Base-by-base conservation (phyloP, 1,139 yeast species). In the Kodamaea sp. region DNA sequence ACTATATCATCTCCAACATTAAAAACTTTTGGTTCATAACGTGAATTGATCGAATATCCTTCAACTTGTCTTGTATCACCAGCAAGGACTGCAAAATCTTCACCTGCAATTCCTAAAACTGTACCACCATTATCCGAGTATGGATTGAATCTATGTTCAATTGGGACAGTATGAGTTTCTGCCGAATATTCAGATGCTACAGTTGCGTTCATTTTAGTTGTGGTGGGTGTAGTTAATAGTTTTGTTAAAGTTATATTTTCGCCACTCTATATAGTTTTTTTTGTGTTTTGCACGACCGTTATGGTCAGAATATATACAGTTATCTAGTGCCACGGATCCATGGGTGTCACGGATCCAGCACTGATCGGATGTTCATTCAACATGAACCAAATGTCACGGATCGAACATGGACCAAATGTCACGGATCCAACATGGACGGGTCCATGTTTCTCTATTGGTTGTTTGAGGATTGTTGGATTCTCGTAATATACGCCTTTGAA, bases 111-210 rank as follows among this genome's bases (percentile, higher is more conserved):
- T 43, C 97, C 99, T 50, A 92, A 70, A 42, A 90, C 92, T 6
- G 97, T 90, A 54, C 99, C 99, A 52, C 99, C 99, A 57, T 90
- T 89, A 63, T 92, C 97, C 37, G 94, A 74, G 68, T 92, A 92
- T 39, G 98, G 98, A 58, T 92, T 90, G 73, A 92, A 92, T 58
- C 86, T 75, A 63, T 90, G 96, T 65, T 90, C 96, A 61, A 88
- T 87, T 44, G 96, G 96, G 24, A 71, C 75, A 23, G 68, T 50
- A 37, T 68, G 70, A 34, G 60, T 62, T 50, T 78, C 83, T 23
- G 75, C 62, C 7, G 79, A 72, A 58, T 79, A 79, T 47, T 80
- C 85, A 12, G 84, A 78, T 45, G 82, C 78, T 42, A 79, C 75
- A 27, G 84, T 78, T 32, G 53, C 40, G 44, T 45, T 50, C 53